phyloP scores from a whole-genome alignment of 1,139 yeast species.

The Candida dubliniensis region DNA sequence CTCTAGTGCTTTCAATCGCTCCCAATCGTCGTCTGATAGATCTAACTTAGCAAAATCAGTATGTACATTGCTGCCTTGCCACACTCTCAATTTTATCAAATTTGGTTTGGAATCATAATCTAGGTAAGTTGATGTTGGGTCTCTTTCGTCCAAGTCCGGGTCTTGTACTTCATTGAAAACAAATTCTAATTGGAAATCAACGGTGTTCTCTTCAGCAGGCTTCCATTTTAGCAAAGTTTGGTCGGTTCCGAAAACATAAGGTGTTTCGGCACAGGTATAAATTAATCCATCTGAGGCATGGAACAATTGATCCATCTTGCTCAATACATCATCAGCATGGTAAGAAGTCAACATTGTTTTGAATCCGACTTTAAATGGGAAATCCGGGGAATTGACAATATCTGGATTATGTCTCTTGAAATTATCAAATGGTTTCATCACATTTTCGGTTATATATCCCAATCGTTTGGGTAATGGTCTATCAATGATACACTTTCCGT shows the following conservation, averaged over 20 bases:
- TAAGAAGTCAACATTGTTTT: constrained; percentile 86
- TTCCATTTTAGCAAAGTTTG: constrained; percentile 87
- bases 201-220: constrained; percentile 91
- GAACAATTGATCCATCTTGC: constrained; percentile 68
- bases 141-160: constrained; percentile 66
- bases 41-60: constrained; percentile 65
- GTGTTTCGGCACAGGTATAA: constrained; percentile 86
- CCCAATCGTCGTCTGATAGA: constrained; percentile 80
- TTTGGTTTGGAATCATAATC: constrained; percentile 83
- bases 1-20: constrained; percentile 58
- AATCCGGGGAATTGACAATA: constrained; percentile 60
- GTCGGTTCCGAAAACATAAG: constrained; percentile 89
- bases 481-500: constrained; percentile 67
- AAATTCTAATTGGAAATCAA: constrained; percentile 78
- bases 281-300: constrained; percentile 94
- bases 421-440: constrained; percentile 77
- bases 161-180: constrained; percentile 69
- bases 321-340: constrained; percentile 74
- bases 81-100: constrained; percentile 59
- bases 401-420: constrained; percentile 70
- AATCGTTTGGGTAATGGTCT: constrained; percentile 76
- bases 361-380: constrained; percentile 83
- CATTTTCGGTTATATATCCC: constrained; percentile 82
- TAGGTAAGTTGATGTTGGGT: constrained; percentile 70
- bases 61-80: constrained; percentile 77